Base-by-base conservation (phyloP, 805 yeast species). In the Starmerella scarabaei region DNA sequence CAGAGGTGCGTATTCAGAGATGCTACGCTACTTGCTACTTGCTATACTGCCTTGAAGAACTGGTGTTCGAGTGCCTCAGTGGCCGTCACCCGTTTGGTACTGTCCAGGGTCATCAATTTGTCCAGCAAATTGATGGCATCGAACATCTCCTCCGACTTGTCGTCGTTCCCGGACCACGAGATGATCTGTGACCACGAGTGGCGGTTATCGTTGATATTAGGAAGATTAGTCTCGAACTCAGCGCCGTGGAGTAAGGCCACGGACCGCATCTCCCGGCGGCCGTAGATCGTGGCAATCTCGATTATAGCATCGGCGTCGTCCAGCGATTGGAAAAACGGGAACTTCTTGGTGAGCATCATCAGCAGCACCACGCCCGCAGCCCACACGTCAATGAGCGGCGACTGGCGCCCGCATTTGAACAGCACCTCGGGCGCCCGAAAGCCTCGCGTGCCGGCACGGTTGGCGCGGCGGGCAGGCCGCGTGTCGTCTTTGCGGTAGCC, bases 361-460 rank as follows among this genome's bases (percentile, higher is more conserved):
- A 88, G 64, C 24, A 88, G 68, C 45, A 86, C 80, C 11, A 85
- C 84, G 2, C 95, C 96, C 0, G 84, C 93, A 1, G 94, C 78
- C 96, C 96, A 85, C 7, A 83, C 72, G 58, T 85, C 96, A 33
- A 85, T 73, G 56, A 78, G 80, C 5, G 81, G 72, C 3, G 80
- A 69, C 62, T 85, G 96, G 43, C 80, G 75, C 1, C 80, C 72
- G 59, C 96, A 85, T 56, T 83, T 84, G 60, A 84, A 69, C 40
- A 86, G 63, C 3, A 85, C 95, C 56, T 85, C 96, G 0, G 95
- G 95, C 0, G 96, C 94, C 50, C 96, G 68, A 55, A 85, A 85
- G 0, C 96, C 96, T 51, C 96, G 68, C 1, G 96, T 85, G 7
- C 96, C 96, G 15, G 98, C 98, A 52, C 98, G 75, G 54, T 91